These are phyloP conservation scores for Penicillium chermesinum DNA, from an alignment of 495 filamentous ascomycete genomes.

Conservation along the genomic window DNA sequence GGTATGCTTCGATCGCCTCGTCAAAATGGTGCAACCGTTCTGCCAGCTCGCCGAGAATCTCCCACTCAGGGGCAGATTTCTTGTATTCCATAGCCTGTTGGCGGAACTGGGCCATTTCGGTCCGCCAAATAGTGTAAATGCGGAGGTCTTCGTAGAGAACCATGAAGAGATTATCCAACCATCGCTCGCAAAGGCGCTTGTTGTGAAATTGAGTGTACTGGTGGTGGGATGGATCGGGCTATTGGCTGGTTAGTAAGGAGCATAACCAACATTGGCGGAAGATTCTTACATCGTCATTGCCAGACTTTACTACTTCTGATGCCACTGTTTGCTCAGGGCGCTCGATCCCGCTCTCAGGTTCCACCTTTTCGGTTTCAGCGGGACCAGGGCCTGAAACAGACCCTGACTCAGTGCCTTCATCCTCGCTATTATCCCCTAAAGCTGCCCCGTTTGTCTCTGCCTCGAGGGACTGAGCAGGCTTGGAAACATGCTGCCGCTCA, in stretches of 20 bases:
- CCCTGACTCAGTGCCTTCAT: conserved; percentile 30
- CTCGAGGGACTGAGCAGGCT: conserved; percentile 46
- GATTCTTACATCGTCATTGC: conserved; percentile 66
- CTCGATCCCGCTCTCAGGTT: conserved; percentile 52
- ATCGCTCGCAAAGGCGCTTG: conserved; percentile 94
- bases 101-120: conserved; percentile 88
- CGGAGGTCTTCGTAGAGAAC: conserved; percentile 96
- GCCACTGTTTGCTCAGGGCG: conserved; percentile 78
- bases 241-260: conserved; percentile 9
- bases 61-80: conserved; percentile 95
- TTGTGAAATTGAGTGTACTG: conserved; percentile 75
- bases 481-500: conserved; percentile 70
- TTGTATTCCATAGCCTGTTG: conserved; percentile 88
- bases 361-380: conserved; percentile 28
- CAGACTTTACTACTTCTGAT: conserved; percentile 74
- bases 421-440: conserved; percentile 14
- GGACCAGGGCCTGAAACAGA: conserved; percentile 34
- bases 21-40: conserved; percentile 84
- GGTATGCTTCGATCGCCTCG: conserved; percentile 89
- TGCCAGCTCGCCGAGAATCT: conserved; percentile 90
- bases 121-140: conserved; percentile 98
- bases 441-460: conserved; percentile 37
- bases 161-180: conserved; percentile 99
- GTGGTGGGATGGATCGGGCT: conserved; percentile 45
- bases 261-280: not conserved